Percentiles rank a stretch among this genome's conserved stretches.
Evolutionary conservation across 2,329 filamentous ascomycete species (phyloP).

Genomic region (Stagonosporopsis tanaceti): DNA sequence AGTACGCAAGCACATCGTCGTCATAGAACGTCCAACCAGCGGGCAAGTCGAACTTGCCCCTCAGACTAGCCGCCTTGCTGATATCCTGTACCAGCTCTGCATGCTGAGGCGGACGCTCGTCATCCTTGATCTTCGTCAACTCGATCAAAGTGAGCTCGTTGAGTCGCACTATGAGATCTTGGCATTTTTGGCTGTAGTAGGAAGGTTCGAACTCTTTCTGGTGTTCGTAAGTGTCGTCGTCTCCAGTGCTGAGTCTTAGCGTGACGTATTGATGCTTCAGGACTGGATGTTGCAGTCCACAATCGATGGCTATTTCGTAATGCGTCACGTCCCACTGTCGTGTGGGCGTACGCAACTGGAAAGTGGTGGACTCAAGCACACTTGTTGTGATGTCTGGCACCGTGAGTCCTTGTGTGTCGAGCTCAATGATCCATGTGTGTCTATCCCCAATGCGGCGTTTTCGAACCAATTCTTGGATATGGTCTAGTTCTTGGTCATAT

Average conservation of each 20-base stretch:
- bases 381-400: not conserved
- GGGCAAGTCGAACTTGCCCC: not conserved
- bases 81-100: not conserved
- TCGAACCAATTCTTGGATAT: too few relatives aligned
- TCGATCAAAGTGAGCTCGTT: not conserved
- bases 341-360: not conserved
- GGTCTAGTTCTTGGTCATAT: too few relatives aligned
- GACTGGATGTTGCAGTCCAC: not conserved
- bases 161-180: not conserved
- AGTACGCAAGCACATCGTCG: not conserved
- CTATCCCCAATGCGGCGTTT: constrained; percentile 14
- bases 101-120: not conserved
- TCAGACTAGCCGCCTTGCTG: not conserved
- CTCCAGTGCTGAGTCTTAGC: not conserved
- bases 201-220: too few relatives aligned
- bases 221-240: too few relatives aligned
- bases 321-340: not conserved
- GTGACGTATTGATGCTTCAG: not conserved
- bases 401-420: not conserved
- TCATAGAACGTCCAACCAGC: not conserved
- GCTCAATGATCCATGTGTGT: constrained; percentile 8
- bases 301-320: not conserved
- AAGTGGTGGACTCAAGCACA: constrained; percentile 2
- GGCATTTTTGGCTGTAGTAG: not conserved
- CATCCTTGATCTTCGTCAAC: not conserved